A percentile compares a stretch with the other conserved stretches of the same genome.
phyloP scores from a whole-genome alignment of 148 eudicot genomes.

The Silene latifolia region DNA sequence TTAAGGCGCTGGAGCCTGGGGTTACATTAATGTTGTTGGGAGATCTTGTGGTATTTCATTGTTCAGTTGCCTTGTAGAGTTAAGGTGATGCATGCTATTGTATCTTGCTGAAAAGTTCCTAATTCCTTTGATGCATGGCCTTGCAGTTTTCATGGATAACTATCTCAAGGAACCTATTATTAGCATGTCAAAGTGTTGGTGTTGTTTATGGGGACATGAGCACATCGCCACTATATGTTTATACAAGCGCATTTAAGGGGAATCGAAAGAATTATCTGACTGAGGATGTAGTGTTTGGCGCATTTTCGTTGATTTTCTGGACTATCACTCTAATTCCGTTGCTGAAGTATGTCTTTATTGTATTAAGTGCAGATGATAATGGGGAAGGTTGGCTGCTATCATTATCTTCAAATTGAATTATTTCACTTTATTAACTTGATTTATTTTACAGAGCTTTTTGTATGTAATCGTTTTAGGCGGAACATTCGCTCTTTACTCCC shows the following conservation, averaged over 20 bases:
- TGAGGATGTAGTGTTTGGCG: conserved; percentile 72
- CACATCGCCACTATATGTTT: conserved; percentile 94
- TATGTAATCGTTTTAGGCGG: conserved; percentile 56
- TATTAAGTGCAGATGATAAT: conserved; percentile 81
- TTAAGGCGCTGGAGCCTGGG: background rate
- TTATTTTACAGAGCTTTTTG: conserved; percentile 8
- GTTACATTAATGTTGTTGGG: background rate
- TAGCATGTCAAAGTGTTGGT: conserved; percentile 93
- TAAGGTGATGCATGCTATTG: background rate
- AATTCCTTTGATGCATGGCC: conserved; percentile 10
- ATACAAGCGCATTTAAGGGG: conserved; percentile 61
- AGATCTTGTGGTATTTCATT: background rate
- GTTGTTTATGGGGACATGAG: conserved; percentile 94
- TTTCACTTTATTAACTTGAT: background rate
- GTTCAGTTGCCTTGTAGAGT: background rate
- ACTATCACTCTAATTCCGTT: conserved; percentile 80
- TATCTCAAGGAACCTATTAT: conserved; percentile 54
- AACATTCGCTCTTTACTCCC: conserved; percentile 90
- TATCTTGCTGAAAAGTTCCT: background rate
- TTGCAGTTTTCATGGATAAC: conserved; percentile 63
- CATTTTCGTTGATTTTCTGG: conserved; percentile 90
- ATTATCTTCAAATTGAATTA: background rate
- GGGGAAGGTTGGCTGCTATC: conserved; percentile 75
- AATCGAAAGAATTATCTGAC: conserved; percentile 48
- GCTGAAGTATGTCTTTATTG: conserved; percentile 77